These are phyloP conservation scores for Aspergillus sp. DNA, from an alignment of 2,329 filamentous ascomycete genomes.

Conservation along the genomic window DNA sequence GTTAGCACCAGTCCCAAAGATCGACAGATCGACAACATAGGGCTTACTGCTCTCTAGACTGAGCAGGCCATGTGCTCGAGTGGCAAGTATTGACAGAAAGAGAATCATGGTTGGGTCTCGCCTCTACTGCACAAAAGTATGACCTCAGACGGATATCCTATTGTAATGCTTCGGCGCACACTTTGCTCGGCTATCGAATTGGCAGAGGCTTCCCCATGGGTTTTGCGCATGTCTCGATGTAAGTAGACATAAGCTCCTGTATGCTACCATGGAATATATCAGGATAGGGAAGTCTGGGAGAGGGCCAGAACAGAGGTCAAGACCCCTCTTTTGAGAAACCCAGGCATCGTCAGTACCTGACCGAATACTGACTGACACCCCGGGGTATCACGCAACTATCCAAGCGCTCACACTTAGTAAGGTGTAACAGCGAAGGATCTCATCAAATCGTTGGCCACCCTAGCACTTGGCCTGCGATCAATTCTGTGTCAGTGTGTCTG, in stretches of 20 bases:
- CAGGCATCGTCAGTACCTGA: neutral
- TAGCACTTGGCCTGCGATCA: neutral
- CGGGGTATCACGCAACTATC: neutral
- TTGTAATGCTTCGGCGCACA: neutral
- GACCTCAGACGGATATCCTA: neutral
- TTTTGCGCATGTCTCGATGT: neutral
- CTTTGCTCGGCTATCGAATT: neutral
- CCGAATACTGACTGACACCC: neutral
- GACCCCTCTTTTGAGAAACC: neutral
- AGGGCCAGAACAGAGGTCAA: neutral
- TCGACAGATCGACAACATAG: neutral
- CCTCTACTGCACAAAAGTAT: neutral
- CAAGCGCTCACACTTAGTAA: neutral
- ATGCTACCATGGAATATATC: neutral
- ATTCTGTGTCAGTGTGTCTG: neutral
- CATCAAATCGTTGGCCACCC: neutral
- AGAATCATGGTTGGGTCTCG: neutral
- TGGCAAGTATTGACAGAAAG: conserved; percentile 2
- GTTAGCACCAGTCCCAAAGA: neutral
- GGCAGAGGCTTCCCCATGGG: neutral
- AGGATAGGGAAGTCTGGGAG: neutral
- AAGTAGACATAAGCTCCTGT: neutral
- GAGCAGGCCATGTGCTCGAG: neutral
- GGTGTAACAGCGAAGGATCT: neutral
- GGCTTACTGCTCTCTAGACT: neutral